Base-by-base conservation (phyloP, 352 stramenopile species). In the Pythium brassicae region DNA sequence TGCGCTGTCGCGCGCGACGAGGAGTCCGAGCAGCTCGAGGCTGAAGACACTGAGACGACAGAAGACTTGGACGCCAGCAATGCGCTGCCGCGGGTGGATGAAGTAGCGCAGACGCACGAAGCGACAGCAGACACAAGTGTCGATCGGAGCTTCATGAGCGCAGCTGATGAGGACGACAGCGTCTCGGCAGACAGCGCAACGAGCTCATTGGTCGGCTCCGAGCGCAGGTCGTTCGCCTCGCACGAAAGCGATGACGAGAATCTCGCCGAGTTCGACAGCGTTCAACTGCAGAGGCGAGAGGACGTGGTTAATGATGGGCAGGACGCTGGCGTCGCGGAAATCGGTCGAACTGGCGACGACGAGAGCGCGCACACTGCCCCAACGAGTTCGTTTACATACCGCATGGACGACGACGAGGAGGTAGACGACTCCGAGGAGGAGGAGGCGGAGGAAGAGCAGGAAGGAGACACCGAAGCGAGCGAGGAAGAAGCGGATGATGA, bases 341-440 rank as follows among this genome's bases (percentile, higher is more conserved):
- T 4, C 11, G 20, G 17, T 50, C n/a, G 20, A 35, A 8, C 5
- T 23, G 32, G 23, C 29, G 10, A 15, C 15, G 34, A 39, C 20
- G 23, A 19, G 32, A 37, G 32, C 32, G 32, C 5, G 32, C 32
- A 37, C 32, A 8, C 1, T 37, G 32, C 14, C 17, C n/a, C n/a
- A 27, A 22, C 25, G 4, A 27, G 23, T 23, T 6, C n/a, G 11
- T 37, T 15, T 5, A 44, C 25, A 4, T 50, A 55, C 46, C n/a
- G 25, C 46, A 61, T 61, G 55, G 55, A 61, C 29, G 55, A 61
- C 17, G 51, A 61, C 20, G 45, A 48, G 23, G 45, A 46, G 2
- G 40, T 37, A 9, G 58, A 61, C 2, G 64, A 69, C 43, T 61
- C 39, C 29, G 56, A 40, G 4, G 15, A 50, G 0, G 45, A 52